phyloP scores from a whole-genome alignment of 164 flowering plant genomes.

The Nymphaea colorata region DNA sequence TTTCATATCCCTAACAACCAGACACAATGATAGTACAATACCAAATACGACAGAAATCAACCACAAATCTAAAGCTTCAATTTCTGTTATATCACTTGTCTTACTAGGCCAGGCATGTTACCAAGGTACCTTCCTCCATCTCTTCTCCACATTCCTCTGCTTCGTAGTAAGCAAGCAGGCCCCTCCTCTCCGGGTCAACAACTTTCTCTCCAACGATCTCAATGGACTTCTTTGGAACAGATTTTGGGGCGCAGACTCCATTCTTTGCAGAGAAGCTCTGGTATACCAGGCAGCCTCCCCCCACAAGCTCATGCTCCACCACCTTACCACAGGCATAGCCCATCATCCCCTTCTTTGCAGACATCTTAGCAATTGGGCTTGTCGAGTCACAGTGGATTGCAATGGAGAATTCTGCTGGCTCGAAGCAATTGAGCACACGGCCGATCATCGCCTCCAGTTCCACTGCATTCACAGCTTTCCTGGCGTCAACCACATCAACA shows the following conservation, averaged over 20 bases:
- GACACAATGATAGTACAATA: background rate
- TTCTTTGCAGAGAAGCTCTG: constrained; percentile 13
- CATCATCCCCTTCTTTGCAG: constrained; percentile 19
- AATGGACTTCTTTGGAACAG: background rate
- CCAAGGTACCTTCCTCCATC: background rate
- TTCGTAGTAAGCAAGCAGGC: background rate
- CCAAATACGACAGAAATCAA: background rate
- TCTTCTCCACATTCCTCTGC: background rate
- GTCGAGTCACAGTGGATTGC: constrained; percentile 21
- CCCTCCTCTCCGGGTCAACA: background rate
- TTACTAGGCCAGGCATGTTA: background rate
- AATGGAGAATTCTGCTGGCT: constrained; percentile 42
- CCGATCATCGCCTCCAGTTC: constrained; percentile 5
- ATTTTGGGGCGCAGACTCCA: background rate
- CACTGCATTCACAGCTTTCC: constrained; percentile 10
- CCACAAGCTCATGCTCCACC: constrained; percentile 30
- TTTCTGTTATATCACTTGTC: background rate
- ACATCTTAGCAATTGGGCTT: constrained; percentile 1
- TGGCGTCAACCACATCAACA: constrained; percentile 13
- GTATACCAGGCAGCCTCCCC: constrained; percentile 31
- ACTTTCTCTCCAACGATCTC: background rate
- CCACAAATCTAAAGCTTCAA: background rate
- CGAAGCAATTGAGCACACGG: constrained; percentile 48
- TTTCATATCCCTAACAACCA: background rate
- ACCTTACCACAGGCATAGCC: constrained; percentile 26